phyloP scores from a whole-genome alignment of 2,329 filamentous ascomycete genomes.

The Orbilia blumenaviensis region DNA sequence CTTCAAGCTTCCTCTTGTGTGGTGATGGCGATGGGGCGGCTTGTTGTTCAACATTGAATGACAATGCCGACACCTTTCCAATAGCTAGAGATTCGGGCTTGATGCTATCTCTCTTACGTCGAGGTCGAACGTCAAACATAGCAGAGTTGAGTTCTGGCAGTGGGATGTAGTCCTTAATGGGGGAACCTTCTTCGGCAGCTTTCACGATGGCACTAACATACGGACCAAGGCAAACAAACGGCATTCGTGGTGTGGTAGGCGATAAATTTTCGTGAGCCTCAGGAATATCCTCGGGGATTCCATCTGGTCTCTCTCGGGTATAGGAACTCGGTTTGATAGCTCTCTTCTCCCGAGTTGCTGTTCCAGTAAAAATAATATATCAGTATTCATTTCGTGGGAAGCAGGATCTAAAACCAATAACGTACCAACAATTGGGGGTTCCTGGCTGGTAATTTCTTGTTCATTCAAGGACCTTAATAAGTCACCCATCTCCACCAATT shows the following conservation, averaged over 20 bases:
- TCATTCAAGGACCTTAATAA: slow-evolving; percentile 73
- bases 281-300: slow-evolving; percentile 19
- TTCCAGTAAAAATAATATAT: too few relatives aligned
- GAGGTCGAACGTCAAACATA: slow-evolving; percentile 55
- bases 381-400: too few relatives aligned
- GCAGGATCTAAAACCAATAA: too few relatives aligned
- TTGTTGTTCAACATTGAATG: slow-evolving; percentile 18
- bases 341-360: slow-evolving; percentile 23
- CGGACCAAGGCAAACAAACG: background rate
- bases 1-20: slow-evolving; percentile 38
- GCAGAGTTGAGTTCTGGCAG: slow-evolving; percentile 34
- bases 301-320: slow-evolving; percentile 24
- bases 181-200: slow-evolving; percentile 38
- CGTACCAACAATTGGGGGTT: slow-evolving; percentile 65
- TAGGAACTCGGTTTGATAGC: slow-evolving; percentile 16
- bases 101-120: slow-evolving; percentile 55
- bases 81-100: slow-evolving; percentile 33
- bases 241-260: slow-evolving; percentile 1
- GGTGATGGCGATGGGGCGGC: background rate
- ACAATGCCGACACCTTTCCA: background rate
- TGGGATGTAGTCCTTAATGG: slow-evolving; percentile 54
- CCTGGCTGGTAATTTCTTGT: slow-evolving; percentile 61
- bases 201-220: background rate
- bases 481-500: slow-evolving; percentile 74
- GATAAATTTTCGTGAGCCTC: slow-evolving; percentile 4